Percentiles rank a stretch among this genome's conserved stretches.
Conservation (phyloP, 768 basidiomycete genomes). For the Coprinopsis sp. region DNA sequence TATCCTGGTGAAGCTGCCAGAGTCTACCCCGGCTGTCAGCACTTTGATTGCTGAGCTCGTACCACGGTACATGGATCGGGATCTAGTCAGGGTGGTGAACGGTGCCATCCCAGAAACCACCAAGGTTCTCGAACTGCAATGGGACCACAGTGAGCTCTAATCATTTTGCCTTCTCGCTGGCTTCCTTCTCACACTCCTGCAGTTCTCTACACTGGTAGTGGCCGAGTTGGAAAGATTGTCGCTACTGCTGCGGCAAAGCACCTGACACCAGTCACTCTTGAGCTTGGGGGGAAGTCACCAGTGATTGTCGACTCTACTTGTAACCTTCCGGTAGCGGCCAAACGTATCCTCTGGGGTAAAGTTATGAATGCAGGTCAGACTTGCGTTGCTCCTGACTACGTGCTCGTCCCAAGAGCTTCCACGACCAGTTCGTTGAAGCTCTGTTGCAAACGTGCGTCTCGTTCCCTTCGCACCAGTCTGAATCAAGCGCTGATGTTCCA, state of each 20-base stretch:
- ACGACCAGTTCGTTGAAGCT: slow-evolving; percentile 39
- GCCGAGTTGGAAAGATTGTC: slow-evolving; percentile 62
- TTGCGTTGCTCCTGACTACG: slow-evolving; percentile 61
- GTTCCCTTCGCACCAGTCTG: no score
- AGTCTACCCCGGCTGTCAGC: slow-evolving; percentile 52
- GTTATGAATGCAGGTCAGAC: slow-evolving; percentile 71
- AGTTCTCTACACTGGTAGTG: slow-evolving; percentile 63
- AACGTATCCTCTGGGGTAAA: slow-evolving; percentile 79
- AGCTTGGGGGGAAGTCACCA: slow-evolving; percentile 60
- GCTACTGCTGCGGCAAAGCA: slow-evolving; percentile 72
- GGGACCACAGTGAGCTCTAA: slow-evolving; percentile 42
- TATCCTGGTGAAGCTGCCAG: slow-evolving; percentile 72
- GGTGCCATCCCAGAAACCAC: slow-evolving; percentile 64
- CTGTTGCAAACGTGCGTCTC: slow-evolving; percentile 42
- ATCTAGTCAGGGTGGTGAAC: slow-evolving; percentile 62
- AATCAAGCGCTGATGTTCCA: slow-evolving; percentile 14
- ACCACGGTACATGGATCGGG: slow-evolving; percentile 70
- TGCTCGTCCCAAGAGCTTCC: slow-evolving; percentile 42
- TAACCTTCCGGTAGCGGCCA: slow-evolving; percentile 61
- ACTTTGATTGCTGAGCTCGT: slow-evolving; percentile 61
- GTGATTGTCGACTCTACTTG: slow-evolving; percentile 67
- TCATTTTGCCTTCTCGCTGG: not conserved
- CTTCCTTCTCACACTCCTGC: not conserved
- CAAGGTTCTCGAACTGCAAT: slow-evolving; percentile 65
- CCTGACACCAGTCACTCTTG: slow-evolving; percentile 59